A percentile compares a stretch with the other conserved stretches of the same genome.
Conservation (phyloP, 225 moss, liverwort and hornwort genomes). For the Anthoceros angustus region DNA sequence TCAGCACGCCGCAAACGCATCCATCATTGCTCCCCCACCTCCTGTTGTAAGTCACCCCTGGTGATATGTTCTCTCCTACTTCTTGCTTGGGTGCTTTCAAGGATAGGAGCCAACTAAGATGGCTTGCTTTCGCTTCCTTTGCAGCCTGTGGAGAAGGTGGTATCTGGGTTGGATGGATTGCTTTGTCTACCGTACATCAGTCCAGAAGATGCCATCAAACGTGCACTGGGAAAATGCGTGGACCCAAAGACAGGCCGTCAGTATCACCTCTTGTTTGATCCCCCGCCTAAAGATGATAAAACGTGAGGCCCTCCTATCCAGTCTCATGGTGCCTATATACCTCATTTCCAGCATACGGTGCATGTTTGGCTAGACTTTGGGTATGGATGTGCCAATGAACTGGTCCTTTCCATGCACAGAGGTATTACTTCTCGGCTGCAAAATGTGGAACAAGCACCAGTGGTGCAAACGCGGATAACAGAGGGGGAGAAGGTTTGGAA, state of each 20-base stretch:
- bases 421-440: neutral
- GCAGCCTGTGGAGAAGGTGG: conserved; percentile 1
- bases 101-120: neutral
- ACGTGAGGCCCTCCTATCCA: neutral
- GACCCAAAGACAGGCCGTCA: neutral
- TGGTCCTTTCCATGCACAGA: neutral
- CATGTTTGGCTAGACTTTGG: neutral
- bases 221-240: neutral
- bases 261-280: conserved; percentile 1
- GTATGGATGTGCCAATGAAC: neutral
- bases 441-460: conserved; percentile 3
- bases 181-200: neutral
- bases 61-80: neutral
- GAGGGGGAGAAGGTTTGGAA: neutral
- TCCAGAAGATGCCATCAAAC: neutral
- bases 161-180: neutral
- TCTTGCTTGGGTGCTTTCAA: neutral
- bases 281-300: conserved; percentile 1
- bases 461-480: neutral
- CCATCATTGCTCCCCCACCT: conserved; percentile 1
- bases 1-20: neutral
- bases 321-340: neutral
- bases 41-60: neutral
- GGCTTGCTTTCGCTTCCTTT: neutral
- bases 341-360: neutral